Evolutionary conservation across 2,329 filamentous ascomycete species (phyloP), one percentile per base, ranked within the genome.

Genomic region (Zasmidium angulare): DNA sequence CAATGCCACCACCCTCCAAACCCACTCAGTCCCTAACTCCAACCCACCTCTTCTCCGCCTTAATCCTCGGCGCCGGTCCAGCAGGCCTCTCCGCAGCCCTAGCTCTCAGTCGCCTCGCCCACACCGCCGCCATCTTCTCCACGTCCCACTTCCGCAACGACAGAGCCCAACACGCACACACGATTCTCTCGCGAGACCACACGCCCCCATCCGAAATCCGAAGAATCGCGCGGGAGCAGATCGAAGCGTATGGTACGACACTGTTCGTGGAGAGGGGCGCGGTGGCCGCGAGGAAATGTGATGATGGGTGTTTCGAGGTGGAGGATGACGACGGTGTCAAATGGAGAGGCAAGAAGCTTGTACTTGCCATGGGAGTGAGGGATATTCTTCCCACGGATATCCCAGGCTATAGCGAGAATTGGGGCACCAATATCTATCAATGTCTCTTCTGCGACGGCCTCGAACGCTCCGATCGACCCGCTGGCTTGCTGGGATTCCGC

Each of bases 301-400:
- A 46, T 7, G n/a, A 43, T n/a, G 51, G 20, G 31, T 29, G 14
- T 29, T 53, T 43, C 17, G 51, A 20, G 22, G 29, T 43, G n/a
- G 51, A 43, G 29, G 31, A 53, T 26, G 31, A 46, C 19, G 36
- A 23, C 17, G 51, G 22, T 7, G 50, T 12, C 10, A 21, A 1
- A 21, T 36, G 31, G 51, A 40, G 51, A 21, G 40, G 51, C 22
- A 48, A 46, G 53, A 53, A 23, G 36, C 21, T 50, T 55, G 54
- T 53, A 29, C 31, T 46, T 43, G 50, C 53, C 22, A 54, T 36
- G 22, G 58, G 54, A 22, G 21, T 29, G 53, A 49, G 48, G 40
- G 54, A 46, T 29, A 48, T 56, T 46, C 21, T 43, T 3, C 51
- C 29, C 17, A 53, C 14, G 22, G 9, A 17, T 3, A 22, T 49